Base-by-base conservation (phyloP, 768 basidiomycete species). In the Tylopilus felleus region DNA sequence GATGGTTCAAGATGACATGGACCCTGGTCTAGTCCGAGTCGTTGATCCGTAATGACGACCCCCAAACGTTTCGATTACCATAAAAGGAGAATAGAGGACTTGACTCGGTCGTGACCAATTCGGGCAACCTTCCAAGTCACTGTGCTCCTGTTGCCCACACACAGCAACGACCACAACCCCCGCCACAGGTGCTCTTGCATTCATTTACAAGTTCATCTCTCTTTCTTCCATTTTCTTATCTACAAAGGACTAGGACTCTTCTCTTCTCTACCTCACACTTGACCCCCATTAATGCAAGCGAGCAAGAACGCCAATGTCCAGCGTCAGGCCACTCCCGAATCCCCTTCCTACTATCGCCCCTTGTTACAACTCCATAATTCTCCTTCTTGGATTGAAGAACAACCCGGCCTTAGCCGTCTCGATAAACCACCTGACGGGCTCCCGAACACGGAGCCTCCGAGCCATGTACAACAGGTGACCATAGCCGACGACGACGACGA, bases 331-430 rank as follows among this genome's bases (percentile, higher is more conserved):
- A 39, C 60, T 47, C 57, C 51, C 29, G 59, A 71, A 27, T 25
- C 56, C 16, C 49, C 53, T 58, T 25, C 55, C 47, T 56, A 64
- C 48, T 66, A 59, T 45, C 62, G 68, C 16, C 70, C 66, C 52
- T 57, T 70, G 52, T 50, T 70, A 68, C 68, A 64, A n/a, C 62
- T 68, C 13, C 64, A 70, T 68, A 60, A 69, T 58, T 66, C 69
- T 19, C 50, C 65, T 4, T 55, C 65, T 44, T 61, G 60, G 59
- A 33, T 52, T 35, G 47, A 46, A 22, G 62, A 64, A 48, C 56
- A 47, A 9, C 42, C 55, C n/a, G 25, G 12, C 22, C 14, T 55
- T 17, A 49, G 45, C 39, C 47, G 42, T 19, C 49, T 49, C 16
- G 49, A 62, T 45, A 55, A 46, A 48, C 56, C 47, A 12, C 45